Evolutionary conservation across 768 basidiomycete species (phyloP).

Genomic region (Suillus luteus): DNA sequence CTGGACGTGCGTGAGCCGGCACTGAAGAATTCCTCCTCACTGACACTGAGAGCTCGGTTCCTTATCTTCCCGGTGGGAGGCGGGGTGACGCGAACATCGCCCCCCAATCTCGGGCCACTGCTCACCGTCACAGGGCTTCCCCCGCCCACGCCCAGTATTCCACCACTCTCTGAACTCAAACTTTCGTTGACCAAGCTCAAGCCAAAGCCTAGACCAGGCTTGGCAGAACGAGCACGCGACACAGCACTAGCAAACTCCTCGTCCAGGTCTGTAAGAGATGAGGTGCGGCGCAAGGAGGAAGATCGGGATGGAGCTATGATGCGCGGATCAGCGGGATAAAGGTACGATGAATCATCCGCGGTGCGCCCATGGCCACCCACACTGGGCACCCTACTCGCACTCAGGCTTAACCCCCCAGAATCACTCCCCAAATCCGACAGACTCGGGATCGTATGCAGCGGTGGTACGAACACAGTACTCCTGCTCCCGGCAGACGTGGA

Average conservation of each 20-base stretch:
- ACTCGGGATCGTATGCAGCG: constrained; percentile 68
- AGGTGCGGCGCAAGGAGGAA: constrained; percentile 61
- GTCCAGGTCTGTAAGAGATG: constrained; percentile 77
- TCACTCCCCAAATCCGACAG: constrained; percentile 56
- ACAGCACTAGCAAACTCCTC: constrained; percentile 53
- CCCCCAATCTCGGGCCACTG: constrained; percentile 54
- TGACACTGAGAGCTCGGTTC: constrained; percentile 32
- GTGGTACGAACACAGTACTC: constrained; percentile 78
- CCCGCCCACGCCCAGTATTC: constrained; percentile 50
- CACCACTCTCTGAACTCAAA: constrained; percentile 18
- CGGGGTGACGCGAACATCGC: constrained; percentile 46
- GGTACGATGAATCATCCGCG: constrained; percentile 70
- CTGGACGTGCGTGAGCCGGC: constrained; percentile 39
- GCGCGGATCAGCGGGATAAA: constrained; percentile 73
- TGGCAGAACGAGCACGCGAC: constrained; percentile 41
- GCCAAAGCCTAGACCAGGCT: constrained; percentile 47
- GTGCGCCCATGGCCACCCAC: constrained; percentile 37
- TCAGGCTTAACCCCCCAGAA: not conserved
- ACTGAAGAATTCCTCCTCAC: constrained; percentile 52
- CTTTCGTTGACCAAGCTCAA: constrained; percentile 35
- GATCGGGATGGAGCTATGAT: constrained; percentile 71
- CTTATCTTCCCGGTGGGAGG: constrained; percentile 43
- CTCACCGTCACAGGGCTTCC: constrained; percentile 74
- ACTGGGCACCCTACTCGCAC: not conserved
- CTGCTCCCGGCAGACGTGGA: constrained; percentile 53